These are phyloP conservation scores for Aphanomyces astaci DNA, from an alignment of 352 stramenopile genomes.

Conservation along the genomic window DNA sequence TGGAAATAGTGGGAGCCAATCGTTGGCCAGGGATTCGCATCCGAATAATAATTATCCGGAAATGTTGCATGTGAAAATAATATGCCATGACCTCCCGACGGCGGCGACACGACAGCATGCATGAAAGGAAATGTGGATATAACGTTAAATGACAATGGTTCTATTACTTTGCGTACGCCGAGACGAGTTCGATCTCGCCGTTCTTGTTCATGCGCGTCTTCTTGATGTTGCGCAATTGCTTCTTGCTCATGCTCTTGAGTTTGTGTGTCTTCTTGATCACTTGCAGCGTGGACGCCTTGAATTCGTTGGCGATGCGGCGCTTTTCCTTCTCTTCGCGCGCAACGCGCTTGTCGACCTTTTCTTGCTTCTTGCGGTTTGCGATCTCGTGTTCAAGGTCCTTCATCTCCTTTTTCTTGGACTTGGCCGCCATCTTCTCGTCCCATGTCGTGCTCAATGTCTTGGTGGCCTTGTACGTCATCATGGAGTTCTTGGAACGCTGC, in stretches of 20 bases:
- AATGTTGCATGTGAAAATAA: background rate
- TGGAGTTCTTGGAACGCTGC: conserved; percentile 72
- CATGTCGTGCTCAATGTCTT: conserved; percentile 80
- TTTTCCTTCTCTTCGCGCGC: conserved; percentile 81
- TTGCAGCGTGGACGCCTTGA: conserved; percentile 83
- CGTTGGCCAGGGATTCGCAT: background rate
- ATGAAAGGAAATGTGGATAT: background rate
- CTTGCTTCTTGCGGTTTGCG: conserved; percentile 52
- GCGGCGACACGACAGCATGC: no score
- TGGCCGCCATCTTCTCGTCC: conserved; percentile 79
- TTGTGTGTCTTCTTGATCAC: conserved; percentile 82
- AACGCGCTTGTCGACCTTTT: conserved; percentile 68
- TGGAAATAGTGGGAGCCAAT: background rate
- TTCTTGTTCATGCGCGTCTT: conserved; percentile 90
- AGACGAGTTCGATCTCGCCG: conserved; percentile 83
- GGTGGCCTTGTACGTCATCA: conserved; percentile 62
- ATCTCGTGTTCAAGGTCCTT: conserved; percentile 81
- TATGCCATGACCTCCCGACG: background rate
- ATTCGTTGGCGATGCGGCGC: conserved; percentile 82
- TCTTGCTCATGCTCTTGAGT: conserved; percentile 90
- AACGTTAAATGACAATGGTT: conserved; percentile 11
- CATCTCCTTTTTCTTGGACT: conserved; percentile 67
- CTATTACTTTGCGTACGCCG: conserved; percentile 47
- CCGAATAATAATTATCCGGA: conserved; percentile 8
- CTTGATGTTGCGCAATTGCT: conserved; percentile 86